A percentile compares a stretch with the other conserved stretches of the same genome.
Evolutionary conservation across 1,284 basidiomycete genomes (phyloP).

Genomic region (Cryptococcus sp.): DNA sequence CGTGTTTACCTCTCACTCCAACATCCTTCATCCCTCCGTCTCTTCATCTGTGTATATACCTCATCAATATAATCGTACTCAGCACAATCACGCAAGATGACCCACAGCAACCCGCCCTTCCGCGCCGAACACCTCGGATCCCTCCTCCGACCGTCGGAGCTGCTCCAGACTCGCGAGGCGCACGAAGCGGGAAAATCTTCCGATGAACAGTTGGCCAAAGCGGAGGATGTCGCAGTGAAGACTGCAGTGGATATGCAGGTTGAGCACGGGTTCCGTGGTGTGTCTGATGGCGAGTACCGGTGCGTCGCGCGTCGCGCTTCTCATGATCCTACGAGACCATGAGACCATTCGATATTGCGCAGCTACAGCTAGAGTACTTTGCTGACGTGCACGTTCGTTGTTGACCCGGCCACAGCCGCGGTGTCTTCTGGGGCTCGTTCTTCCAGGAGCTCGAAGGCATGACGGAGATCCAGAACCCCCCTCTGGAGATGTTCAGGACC

Average conservation of each 20-base stretch:
- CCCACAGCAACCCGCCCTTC: constrained; percentile 37
- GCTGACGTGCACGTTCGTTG: not conserved
- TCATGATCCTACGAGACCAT: not conserved
- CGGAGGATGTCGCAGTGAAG: constrained; percentile 52
- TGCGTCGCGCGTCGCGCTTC: constrained; percentile 1
- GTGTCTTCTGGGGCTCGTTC: constrained; percentile 58
- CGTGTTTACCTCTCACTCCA: too few species aligned
- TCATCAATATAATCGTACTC: too few species aligned
- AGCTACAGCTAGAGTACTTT: not conserved
- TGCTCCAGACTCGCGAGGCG: constrained; percentile 38
- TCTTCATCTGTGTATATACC: too few species aligned
- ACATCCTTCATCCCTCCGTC: too few species aligned
- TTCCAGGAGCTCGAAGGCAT: constrained; percentile 68
- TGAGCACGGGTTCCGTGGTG: constrained; percentile 39
- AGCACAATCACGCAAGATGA: not conserved
- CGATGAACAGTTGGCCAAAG: constrained; percentile 36
- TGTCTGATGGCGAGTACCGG: constrained; percentile 54
- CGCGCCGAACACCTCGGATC: constrained; percentile 51
- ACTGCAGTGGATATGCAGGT: constrained; percentile 49
- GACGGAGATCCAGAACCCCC: constrained; percentile 61
- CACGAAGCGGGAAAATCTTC: constrained; percentile 39
- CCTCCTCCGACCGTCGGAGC: constrained; percentile 43
- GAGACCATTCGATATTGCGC: not conserved
- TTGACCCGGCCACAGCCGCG: constrained; percentile 18
- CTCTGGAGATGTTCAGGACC: constrained; percentile 34